Evolutionary conservation across 306 rosid species (phyloP).

Genomic region (Castanea mollissima): DNA sequence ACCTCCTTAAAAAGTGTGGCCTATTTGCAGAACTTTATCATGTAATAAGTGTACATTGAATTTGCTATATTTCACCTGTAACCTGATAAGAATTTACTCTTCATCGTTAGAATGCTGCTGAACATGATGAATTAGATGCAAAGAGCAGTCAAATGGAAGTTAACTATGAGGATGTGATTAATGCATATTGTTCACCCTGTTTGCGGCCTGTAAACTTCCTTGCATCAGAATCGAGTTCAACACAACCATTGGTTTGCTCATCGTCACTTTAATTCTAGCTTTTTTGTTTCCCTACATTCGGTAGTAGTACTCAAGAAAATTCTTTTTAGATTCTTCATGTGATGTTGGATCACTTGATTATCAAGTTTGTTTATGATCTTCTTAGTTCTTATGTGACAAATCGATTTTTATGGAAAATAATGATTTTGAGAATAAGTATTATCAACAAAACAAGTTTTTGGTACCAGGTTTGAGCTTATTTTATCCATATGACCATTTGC

Average conservation of each 20-base stretch:
- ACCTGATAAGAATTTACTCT: neutral
- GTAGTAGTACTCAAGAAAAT: neutral
- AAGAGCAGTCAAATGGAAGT: constrained; percentile 44
- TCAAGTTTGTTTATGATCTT: neutral
- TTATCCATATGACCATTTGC: neutral
- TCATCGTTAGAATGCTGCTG: constrained; percentile 58
- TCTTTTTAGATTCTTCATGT: neutral
- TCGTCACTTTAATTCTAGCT: constrained; percentile 21
- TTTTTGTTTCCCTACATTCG: neutral
- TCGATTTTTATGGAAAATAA: neutral
- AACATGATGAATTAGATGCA: constrained; percentile 69
- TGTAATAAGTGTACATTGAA: neutral
- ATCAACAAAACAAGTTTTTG: neutral
- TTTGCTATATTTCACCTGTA: neutral
- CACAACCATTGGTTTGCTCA: constrained; percentile 32
- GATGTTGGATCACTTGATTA: neutral
- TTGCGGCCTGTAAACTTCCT: constrained; percentile 51
- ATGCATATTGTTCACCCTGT: constrained; percentile 70
- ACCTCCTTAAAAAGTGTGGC: neutral
- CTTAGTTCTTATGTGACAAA: neutral
- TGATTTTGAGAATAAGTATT: neutral
- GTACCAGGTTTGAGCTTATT: neutral
- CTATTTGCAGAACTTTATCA: neutral
- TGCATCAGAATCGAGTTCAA: constrained; percentile 48
- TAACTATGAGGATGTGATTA: constrained; percentile 57